These are phyloP conservation scores for Daldinia caldariorum DNA, from an alignment of 495 filamentous ascomycete species.

Conservation along the genomic window DNA sequence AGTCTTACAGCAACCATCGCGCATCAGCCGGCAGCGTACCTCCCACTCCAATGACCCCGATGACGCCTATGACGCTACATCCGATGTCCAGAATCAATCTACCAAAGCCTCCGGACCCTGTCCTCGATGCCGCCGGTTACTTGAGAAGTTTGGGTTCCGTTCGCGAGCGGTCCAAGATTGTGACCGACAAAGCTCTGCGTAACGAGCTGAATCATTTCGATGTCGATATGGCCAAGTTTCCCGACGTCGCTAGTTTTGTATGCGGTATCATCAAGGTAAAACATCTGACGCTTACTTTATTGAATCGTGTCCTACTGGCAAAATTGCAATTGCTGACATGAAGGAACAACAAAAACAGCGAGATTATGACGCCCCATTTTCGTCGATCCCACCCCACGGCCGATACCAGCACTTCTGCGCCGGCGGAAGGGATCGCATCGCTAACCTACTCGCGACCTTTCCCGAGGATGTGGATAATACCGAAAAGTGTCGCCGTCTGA, in stretches of 20 bases:
- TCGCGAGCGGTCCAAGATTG: conserved; percentile 75
- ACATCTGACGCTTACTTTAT: neutral
- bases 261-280: conserved; percentile 95
- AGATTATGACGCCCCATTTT: conserved; percentile 88
- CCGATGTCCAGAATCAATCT: conserved; percentile 68
- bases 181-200: conserved; percentile 78
- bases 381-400: conserved; percentile 84
- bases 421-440: conserved; percentile 79
- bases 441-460: conserved; percentile 76
- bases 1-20: conserved; percentile 36
- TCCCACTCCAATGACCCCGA: conserved; percentile 46
- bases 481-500: conserved; percentile 78
- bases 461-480: conserved; percentile 68
- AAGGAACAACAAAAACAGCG: conserved; percentile 61
- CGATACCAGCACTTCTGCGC: conserved; percentile 92
- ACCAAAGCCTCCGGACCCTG: conserved; percentile 87
- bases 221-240: conserved; percentile 88
- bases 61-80: conserved; percentile 51
- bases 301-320: too few relatives aligned
- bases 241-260: conserved; percentile 89
- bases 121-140: conserved; percentile 90
- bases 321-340: too few relatives aligned
- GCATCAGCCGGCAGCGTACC: conserved; percentile 54
- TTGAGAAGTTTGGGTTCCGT: conserved; percentile 90
- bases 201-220: conserved; percentile 89